A percentile compares a stretch with the other conserved stretches of the same genome.
These are phyloP conservation scores for Trichosporon sp. DNA, from an alignment of 1,284 basidiomycete species.

Conservation along the genomic window DNA sequence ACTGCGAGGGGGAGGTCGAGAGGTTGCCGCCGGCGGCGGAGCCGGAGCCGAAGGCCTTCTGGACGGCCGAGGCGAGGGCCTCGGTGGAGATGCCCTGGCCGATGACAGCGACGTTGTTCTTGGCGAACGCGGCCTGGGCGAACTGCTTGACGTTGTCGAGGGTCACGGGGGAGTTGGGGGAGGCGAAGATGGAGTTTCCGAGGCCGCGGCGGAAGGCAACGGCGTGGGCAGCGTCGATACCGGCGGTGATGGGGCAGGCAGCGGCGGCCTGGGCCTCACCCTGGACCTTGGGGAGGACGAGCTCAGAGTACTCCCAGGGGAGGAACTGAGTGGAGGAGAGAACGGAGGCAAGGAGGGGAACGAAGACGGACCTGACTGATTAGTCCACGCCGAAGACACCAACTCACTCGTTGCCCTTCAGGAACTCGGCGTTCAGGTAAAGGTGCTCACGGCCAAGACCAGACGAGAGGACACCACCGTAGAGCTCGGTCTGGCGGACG, in stretches of 20 bases:
- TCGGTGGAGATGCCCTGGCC: constrained; percentile 76
- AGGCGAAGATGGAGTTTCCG: constrained; percentile 78
- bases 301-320: constrained; percentile 79
- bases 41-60: constrained; percentile 59
- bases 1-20: constrained; percentile 50
- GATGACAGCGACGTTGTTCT: constrained; percentile 74
- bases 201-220: constrained; percentile 88
- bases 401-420: constrained; percentile 92
- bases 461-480: constrained; percentile 86
- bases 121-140: constrained; percentile 66
- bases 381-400: neutral
- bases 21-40: constrained; percentile 43
- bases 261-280: constrained; percentile 65
- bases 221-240: constrained; percentile 70
- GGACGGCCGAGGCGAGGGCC: constrained; percentile 65
- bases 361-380: constrained; percentile 67
- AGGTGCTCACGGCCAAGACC: constrained; percentile 85
- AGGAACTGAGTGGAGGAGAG: constrained; percentile 76
- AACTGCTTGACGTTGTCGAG: constrained; percentile 65
- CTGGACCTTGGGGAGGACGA: constrained; percentile 70
- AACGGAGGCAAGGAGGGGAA: constrained; percentile 77
- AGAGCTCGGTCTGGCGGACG: constrained; percentile 87
- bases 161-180: constrained; percentile 62
- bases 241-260: constrained; percentile 58
- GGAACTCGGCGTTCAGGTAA: constrained; percentile 87